These are phyloP conservation scores for Fusarium nisikadoi DNA, from an alignment of 2,329 filamentous ascomycete species.

Conservation along the genomic window DNA sequence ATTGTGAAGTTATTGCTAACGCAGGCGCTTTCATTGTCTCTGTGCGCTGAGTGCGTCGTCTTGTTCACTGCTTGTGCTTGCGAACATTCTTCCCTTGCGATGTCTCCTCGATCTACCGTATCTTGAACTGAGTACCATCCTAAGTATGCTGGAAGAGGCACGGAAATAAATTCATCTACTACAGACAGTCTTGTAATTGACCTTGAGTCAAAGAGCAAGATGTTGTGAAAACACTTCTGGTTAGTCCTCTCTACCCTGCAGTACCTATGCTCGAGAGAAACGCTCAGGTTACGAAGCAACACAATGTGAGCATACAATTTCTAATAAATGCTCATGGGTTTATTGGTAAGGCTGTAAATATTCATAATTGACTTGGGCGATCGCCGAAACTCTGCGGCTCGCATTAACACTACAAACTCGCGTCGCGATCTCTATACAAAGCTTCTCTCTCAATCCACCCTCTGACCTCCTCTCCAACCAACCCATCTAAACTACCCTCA, in stretches of 20 bases:
- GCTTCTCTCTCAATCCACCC: constrained; percentile 66
- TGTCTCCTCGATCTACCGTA: not conserved
- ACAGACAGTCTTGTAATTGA: accelerated
- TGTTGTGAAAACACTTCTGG: accelerated
- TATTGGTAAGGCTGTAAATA: accelerated
- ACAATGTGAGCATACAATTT: not conserved
- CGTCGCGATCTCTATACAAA: constrained; percentile 60
- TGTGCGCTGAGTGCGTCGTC: accelerated
- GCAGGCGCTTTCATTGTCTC: not conserved
- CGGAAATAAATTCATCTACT: accelerated
- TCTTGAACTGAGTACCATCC: not conserved
- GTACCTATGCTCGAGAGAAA: not conserved
- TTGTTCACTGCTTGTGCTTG: accelerated
- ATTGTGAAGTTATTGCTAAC: not conserved
- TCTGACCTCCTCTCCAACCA: constrained; percentile 68
- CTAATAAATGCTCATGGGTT: not conserved
- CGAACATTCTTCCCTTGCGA: no score
- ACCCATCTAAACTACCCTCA: constrained; percentile 59
- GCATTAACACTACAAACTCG: not conserved
- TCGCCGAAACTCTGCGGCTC: accelerated
- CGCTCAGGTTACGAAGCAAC: no score
- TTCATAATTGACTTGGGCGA: accelerated
- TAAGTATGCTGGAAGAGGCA: no score
- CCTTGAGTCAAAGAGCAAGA: no score
- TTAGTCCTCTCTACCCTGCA: not conserved